Percentiles rank a stretch among this genome's conserved stretches.
phyloP scores from a whole-genome alignment of 2,329 filamentous ascomycete genomes.

The Penicillium sp. region DNA sequence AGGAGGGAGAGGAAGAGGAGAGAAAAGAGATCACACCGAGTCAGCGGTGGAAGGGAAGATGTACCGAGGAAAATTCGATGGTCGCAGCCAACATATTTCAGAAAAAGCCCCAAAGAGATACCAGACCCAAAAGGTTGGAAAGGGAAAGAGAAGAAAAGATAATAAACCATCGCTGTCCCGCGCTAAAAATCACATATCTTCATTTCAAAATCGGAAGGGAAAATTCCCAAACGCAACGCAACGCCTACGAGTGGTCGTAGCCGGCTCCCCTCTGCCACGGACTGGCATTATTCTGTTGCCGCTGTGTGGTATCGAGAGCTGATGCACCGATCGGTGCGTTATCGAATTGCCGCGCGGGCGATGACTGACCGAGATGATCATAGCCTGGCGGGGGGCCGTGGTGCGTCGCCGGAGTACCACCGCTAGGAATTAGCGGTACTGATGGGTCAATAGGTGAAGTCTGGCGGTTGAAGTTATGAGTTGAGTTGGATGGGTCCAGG shows the following conservation, averaged over 20 bases:
- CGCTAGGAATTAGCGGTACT: slow-evolving; percentile 52
- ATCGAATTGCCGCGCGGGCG: slow-evolving; percentile 39
- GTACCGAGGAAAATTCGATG: slow-evolving; percentile 23
- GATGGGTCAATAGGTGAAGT: slow-evolving; percentile 55
- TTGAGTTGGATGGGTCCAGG: slow-evolving; percentile 33
- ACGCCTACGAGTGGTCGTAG: slow-evolving; percentile 61
- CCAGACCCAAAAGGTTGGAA: slow-evolving; percentile 25
- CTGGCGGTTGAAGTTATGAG: slow-evolving; percentile 42
- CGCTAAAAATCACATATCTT: slow-evolving; percentile 43
- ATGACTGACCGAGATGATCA: slow-evolving; percentile 32
- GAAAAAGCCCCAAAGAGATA: slow-evolving; percentile 24
- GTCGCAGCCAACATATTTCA: slow-evolving; percentile 11
- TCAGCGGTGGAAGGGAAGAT: slow-evolving; percentile 15
- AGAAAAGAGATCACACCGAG: slow-evolving; percentile 9
- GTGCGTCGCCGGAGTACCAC: slow-evolving; percentile 35
- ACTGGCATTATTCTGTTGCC: slow-evolving; percentile 59
- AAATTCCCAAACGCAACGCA: slow-evolving; percentile 23
- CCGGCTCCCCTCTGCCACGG: slow-evolving; percentile 70
- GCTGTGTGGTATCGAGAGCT: slow-evolving; percentile 36
- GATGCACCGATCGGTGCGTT: slow-evolving; percentile 40
- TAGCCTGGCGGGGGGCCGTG: slow-evolving; percentile 48
- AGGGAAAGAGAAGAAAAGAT: slow-evolving; percentile 24
- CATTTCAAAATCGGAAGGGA: slow-evolving; percentile 34
- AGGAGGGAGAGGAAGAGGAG: slow-evolving; percentile 15
- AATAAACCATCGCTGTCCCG: slow-evolving; percentile 32